A percentile compares a stretch with the other conserved stretches of the same genome.
Conservation (phyloP, 2,329 filamentous ascomycete genomes). For the Monilinia fructigena region DNA sequence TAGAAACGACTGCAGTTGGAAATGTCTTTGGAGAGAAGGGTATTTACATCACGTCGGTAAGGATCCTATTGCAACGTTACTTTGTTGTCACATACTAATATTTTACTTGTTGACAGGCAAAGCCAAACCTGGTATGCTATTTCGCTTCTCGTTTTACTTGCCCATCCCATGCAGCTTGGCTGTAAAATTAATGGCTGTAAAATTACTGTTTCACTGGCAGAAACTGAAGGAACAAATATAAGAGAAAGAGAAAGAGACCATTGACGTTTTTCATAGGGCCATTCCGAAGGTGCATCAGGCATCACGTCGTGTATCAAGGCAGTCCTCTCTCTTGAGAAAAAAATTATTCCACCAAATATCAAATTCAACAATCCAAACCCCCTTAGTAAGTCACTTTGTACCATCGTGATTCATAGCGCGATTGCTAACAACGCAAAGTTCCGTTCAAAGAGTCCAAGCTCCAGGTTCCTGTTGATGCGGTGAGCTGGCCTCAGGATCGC, state of each 20-base stretch:
- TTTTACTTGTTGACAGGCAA: slow-evolving; percentile 30
- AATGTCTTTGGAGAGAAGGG: slow-evolving; percentile 17
- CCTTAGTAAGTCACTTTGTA: slow-evolving; percentile 26
- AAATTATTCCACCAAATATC: slow-evolving; percentile 42
- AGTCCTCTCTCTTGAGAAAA: slow-evolving; percentile 43
- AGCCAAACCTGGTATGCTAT: slow-evolving; percentile 38
- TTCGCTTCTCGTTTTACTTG: too few relatives aligned
- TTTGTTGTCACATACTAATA: not conserved
- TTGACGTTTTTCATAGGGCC: slow-evolving; percentile 20
- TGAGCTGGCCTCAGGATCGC: slow-evolving; percentile 23
- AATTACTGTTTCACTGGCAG: too few relatives aligned
- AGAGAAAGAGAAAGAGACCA: too few relatives aligned
- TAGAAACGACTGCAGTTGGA: slow-evolving; percentile 22
- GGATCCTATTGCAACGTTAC: not conserved
- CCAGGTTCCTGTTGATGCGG: not conserved
- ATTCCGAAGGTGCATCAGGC: slow-evolving; percentile 42
- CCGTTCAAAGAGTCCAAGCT: not conserved
- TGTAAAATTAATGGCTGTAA: too few relatives aligned
- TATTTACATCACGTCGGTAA: slow-evolving; percentile 29
- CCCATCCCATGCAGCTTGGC: too few relatives aligned
- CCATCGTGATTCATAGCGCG: too few relatives aligned
- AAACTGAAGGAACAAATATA: too few relatives aligned
- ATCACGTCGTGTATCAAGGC: slow-evolving; percentile 43
- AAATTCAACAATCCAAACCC: slow-evolving; percentile 44
- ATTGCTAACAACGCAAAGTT: not conserved